phyloP scores from a whole-genome alignment of 176 grass and related monocot species.

The Carex myosuroides region DNA sequence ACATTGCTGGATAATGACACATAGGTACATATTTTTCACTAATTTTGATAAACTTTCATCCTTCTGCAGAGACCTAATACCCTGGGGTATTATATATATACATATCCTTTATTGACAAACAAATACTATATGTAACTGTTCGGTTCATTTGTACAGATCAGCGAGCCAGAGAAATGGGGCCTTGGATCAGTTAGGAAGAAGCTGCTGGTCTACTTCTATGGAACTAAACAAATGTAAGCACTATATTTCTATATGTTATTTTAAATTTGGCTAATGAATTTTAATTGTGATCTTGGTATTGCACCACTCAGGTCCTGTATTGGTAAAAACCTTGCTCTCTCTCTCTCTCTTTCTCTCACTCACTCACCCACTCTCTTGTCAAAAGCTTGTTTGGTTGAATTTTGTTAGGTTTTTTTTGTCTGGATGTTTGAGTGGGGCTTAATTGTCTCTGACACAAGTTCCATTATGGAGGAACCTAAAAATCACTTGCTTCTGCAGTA shows the following conservation, averaged over 20 bases:
- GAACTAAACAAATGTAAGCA: conserved; percentile 97
- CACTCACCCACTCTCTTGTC: not conserved
- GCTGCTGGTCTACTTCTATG: conserved; percentile 92
- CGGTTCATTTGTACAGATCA: conserved; percentile 50
- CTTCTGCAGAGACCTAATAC: not conserved
- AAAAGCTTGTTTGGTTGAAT: not conserved
- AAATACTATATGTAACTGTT: not conserved
- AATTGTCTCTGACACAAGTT: conserved; percentile 1
- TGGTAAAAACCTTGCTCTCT: not conserved
- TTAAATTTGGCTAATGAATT: not conserved
- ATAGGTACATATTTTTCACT: not conserved
- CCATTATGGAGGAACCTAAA: not conserved
- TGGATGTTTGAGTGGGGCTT: not conserved
- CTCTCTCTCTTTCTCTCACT: not conserved
- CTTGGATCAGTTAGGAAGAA: conserved; percentile 56
- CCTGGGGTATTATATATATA: not conserved
- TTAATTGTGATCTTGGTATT: conserved; percentile 2
- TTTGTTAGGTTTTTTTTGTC: not conserved
- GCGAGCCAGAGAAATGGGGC: conserved; percentile 79
- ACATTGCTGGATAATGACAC: not conserved
- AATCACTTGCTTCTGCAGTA: not conserved
- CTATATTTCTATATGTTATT: not conserved
- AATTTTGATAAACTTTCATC: not conserved
- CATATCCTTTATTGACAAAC: not conserved
- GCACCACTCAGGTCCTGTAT: not conserved